Conservation (phyloP, 192 early-diverging fungal species). For the Gaertneriomyces semiglobifer region DNA sequence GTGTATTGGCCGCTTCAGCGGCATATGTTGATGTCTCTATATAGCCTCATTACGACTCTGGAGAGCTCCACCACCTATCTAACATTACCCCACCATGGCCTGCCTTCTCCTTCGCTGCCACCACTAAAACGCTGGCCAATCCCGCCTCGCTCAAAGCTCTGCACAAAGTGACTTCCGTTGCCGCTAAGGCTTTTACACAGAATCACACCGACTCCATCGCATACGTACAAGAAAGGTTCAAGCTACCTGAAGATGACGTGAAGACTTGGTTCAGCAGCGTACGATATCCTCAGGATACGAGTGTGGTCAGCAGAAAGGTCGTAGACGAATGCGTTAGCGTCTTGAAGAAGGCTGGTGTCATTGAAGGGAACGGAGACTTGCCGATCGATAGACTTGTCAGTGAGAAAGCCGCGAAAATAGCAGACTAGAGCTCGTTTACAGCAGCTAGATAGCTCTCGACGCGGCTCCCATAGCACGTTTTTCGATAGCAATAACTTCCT, state of each 20-base stretch:
- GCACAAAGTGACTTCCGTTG: slow-evolving; percentile 40
- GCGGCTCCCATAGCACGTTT: background rate
- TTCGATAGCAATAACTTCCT: slow-evolving; percentile 34
- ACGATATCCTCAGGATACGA: slow-evolving; percentile 46
- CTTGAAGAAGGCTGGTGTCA: slow-evolving; percentile 54
- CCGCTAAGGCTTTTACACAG: slow-evolving; percentile 45
- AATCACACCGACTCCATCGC: slow-evolving; percentile 42
- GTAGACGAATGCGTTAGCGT: slow-evolving; percentile 48
- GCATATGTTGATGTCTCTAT: background rate
- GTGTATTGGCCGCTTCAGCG: background rate
- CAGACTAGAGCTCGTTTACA: background rate
- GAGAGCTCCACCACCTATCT: slow-evolving; percentile 67
- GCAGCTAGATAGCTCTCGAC: too few relatives aligned
- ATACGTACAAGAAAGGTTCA: slow-evolving; percentile 50
- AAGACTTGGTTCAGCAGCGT: slow-evolving; percentile 65
- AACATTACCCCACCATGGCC: slow-evolving; percentile 87
- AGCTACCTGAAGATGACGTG: slow-evolving; percentile 51
- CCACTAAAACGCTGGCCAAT: slow-evolving; percentile 37
- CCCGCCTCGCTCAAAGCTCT: slow-evolving; percentile 24
- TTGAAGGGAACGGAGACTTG: slow-evolving; percentile 14
- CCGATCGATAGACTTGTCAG: slow-evolving; percentile 2
- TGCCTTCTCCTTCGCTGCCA: slow-evolving; percentile 77
- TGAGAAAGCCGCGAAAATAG: background rate
- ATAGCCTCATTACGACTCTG: slow-evolving; percentile 63
- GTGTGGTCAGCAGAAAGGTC: slow-evolving; percentile 38